Evolutionary conservation across 192 early-diverging fungal species (phyloP), one percentile per base, ranked within the genome.

Genomic region (Coemansia sp.): DNA sequence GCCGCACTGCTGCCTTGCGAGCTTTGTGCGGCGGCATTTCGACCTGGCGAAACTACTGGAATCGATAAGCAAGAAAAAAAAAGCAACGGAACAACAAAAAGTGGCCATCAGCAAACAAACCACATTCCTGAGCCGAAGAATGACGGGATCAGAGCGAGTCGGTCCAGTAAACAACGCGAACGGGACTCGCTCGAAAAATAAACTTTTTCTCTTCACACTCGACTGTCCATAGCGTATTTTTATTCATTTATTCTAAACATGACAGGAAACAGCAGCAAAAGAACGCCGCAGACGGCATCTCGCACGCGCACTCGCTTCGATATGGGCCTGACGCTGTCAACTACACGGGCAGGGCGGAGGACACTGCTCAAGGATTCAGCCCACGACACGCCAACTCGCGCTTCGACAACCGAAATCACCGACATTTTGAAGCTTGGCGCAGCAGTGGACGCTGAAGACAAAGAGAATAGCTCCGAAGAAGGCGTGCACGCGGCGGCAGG

Each of bases 381-480:
- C 1, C 52, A 54, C 51, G 40, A 49, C 45, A 64, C 72, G 8
- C 60, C 61, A 1, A 57, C 61, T 25, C 60, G 58, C 4, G 38
- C 55, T 15, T 42, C 56, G 4, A 32, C 56, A 14, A 29, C 54
- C 22, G 72, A 75, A 9, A 53, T 68, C 14, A 51, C 57, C 20
- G 72, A 75, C 17, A 61, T 75, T 14, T 51, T 75, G 7, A 64
- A 60, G 28, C 64, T 75, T 11, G 55, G 72, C 8, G 64, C 72
- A 5, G 53, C 58, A 8, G 53, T 64, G 1, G 65, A 75, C 10
- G 53, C 57, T n/a, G 72, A 75, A 0, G 72, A 68, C 62, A 75
- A 75, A 27, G 72, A 75, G 27, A 75, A 75, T 50, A 68, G 65
- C 53, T 75, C 64, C 0, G 72, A 75, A 26, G 72, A 75, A 23